Base-by-base conservation (phyloP, 805 yeast genomes). In the Torulaspora maleeae region DNA sequence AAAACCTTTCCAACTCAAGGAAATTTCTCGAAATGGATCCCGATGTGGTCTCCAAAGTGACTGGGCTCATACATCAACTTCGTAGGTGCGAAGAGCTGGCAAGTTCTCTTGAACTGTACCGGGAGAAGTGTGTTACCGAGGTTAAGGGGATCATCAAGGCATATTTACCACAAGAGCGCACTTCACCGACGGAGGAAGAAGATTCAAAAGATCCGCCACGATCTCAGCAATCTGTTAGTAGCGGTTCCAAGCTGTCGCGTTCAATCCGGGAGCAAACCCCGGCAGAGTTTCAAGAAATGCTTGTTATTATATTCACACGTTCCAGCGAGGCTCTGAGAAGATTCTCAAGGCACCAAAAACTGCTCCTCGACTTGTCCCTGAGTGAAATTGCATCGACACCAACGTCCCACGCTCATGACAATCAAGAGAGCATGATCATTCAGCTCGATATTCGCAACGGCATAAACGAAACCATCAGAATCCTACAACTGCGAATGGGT, bases 251-350 rank as follows among this genome's bases (percentile, higher is more conserved):
- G 24, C 58, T 76, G 24, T 77, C 79, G 1, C 60, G 69, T 3
- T 48, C 71, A 39, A 76, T 93, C 40, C 79, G 82, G 51, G 75
- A 77, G 2, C 73, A 88, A 74, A 73, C 88, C 0, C 83, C 93
- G 0, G 64, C 68, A 11, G 96, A 87, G 47, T 89, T 89, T 59
- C 87, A 85, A 55, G 70, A 66, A 1, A 83, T 89, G 86, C 61
- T 87, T 35, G 63, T 73, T 1, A 70, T 68, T 24, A 81, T 82
- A 3, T 86, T 77, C 53, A 67, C 86, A 0, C 74, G 78, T 16
- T 70, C 84, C 2, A 78, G 88, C 0, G 95, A 85, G 56, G 80
- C 87, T 15, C 68, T 89, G 20, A 71, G 91, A 50, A 74, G 95
- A 47, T 68, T 90, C 25, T 79, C 86, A 1, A 69, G 78, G 7